Evolutionary conservation across 352 stramenopile species (phyloP).

Genomic region (Pythium inflatum): DNA sequence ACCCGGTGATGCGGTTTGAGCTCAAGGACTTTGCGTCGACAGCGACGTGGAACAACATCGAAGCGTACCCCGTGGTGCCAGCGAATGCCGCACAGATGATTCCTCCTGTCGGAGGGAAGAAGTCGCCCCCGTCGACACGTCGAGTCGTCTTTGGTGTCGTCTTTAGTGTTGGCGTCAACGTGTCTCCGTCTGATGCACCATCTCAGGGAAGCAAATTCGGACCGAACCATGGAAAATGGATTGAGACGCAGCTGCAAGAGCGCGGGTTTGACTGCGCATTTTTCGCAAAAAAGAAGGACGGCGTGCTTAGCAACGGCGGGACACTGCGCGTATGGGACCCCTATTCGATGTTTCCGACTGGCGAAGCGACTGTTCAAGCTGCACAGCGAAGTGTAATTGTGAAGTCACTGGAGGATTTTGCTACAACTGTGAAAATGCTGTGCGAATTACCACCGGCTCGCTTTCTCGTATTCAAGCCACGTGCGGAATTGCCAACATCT

Average conservation of each 20-base stretch:
- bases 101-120: background rate
- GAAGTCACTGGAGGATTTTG: background rate
- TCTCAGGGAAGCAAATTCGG: constrained; percentile 16
- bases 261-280: constrained; percentile 57
- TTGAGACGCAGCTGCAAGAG: constrained; percentile 37
- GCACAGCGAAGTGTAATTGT: constrained; percentile 9
- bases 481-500: background rate
- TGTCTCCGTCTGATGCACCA: constrained; percentile 19
- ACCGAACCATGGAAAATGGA: constrained; percentile 39
- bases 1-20: constrained; percentile 37
- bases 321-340: constrained; percentile 49
- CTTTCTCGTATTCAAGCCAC: constrained; percentile 10
- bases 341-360: constrained; percentile 46
- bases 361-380: constrained; percentile 10
- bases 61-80: constrained; percentile 9
- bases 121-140: background rate
- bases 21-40: constrained; percentile 43
- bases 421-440: background rate
- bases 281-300: constrained; percentile 34
- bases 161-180: constrained; percentile 26
- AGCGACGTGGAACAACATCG: constrained; percentile 25
- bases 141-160: constrained; percentile 33
- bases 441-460: constrained; percentile 2
- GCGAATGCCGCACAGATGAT: constrained; percentile 19
- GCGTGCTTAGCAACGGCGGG: constrained; percentile 26